Percentiles rank a stretch among this genome's conserved stretches.
Conservation (phyloP, 129 eudicot species). For the Tanacetum coccineum region DNA sequence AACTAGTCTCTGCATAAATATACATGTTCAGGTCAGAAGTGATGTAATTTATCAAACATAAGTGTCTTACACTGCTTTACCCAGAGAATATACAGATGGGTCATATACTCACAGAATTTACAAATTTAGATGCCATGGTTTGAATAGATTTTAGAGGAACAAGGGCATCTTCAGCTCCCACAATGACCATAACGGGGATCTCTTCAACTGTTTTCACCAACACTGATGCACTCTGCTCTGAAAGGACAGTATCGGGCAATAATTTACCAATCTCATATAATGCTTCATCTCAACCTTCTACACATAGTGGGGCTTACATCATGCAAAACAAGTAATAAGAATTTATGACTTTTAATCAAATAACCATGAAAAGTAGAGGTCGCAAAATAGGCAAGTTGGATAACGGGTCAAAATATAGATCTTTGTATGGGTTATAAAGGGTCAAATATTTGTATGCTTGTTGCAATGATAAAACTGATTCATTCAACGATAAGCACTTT, state of each 20-base stretch:
- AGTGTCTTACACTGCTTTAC: too few relatives aligned
- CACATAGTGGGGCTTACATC: constrained; percentile 79
- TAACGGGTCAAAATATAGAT: too few relatives aligned
- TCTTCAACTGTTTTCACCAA: constrained; percentile 67
- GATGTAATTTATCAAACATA: neutral
- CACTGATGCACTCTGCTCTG: constrained; percentile 53
- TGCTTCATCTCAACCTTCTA: too few relatives aligned
- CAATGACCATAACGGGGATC: too few relatives aligned
- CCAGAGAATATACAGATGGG: too few relatives aligned
- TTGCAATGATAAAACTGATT: neutral
- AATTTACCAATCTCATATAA: too few relatives aligned
- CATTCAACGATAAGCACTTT: neutral
- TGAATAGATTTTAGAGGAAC: too few relatives aligned
- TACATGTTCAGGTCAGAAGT: constrained; percentile 13
- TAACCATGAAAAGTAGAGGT: neutral
- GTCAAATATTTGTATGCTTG: too few relatives aligned
- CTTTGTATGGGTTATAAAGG: neutral
- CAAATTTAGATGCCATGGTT: too few relatives aligned
- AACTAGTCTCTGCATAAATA: too few relatives aligned
- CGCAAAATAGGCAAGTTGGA: neutral
- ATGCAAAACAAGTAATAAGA: constrained; percentile 3
- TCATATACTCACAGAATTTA: too few relatives aligned
- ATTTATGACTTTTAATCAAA: neutral
- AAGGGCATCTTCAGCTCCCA: too few relatives aligned
- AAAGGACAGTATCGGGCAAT: constrained; percentile 69